Percentiles rank a stretch among this genome's conserved stretches.
Conservation (phyloP, 345 rosid genomes). For the Brassica juncea region DNA sequence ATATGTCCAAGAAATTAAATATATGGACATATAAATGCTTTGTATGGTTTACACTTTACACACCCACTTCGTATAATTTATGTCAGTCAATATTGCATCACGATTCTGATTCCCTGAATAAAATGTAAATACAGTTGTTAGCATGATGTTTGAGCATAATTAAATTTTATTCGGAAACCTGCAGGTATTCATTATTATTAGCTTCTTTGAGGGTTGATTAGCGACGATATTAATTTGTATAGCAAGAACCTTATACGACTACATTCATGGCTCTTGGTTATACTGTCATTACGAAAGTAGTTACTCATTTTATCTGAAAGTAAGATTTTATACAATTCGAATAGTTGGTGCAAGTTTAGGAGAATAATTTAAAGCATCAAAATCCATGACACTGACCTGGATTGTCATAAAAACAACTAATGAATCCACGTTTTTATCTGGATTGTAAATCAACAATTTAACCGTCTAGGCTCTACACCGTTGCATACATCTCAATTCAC, state of each 20-base stretch:
- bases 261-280: background rate
- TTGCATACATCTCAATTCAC: background rate
- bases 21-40: conserved; percentile 31
- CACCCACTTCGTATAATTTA: conserved; percentile 23
- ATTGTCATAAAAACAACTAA: conserved; percentile 5
- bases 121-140: background rate
- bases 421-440: background rate
- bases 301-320: background rate
- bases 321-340: conserved; percentile 6
- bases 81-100: conserved; percentile 26
- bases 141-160: background rate
- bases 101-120: conserved; percentile 10
- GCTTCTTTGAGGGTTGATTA: conserved; percentile 13
- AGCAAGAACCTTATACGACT: background rate
- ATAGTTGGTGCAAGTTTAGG: conserved; percentile 9
- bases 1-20: conserved; percentile 30
- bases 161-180: background rate
- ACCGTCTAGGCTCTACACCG: background rate
- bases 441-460: background rate
- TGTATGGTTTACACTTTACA: conserved; percentile 21
- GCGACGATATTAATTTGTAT: background rate
- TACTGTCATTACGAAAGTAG: background rate
- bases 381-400: background rate
- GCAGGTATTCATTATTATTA: background rate
- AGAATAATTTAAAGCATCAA: background rate